Evolutionary conservation across 2,329 filamentous ascomycete species (phyloP).

Genomic region (Aspergillus sp.): DNA sequence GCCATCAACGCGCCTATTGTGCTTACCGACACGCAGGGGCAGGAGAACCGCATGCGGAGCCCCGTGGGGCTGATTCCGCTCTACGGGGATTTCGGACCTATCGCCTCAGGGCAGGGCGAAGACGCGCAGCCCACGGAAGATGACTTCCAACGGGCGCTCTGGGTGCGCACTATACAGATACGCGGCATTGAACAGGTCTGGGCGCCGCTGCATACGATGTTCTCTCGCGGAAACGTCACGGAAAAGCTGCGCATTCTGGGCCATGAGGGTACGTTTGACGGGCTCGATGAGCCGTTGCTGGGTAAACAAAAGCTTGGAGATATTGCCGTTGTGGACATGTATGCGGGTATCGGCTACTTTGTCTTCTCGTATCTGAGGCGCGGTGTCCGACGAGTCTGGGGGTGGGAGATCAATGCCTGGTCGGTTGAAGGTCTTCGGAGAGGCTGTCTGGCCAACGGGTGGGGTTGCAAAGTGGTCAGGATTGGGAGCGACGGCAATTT

Average conservation of each 20-base stretch:
- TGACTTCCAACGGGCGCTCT: slow-evolving; percentile 70
- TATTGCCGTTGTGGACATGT: slow-evolving; percentile 67
- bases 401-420: slow-evolving; percentile 91
- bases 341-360: slow-evolving; percentile 93
- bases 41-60: slow-evolving; percentile 70
- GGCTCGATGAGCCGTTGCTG: slow-evolving; percentile 27
- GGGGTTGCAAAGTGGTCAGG: slow-evolving; percentile 58
- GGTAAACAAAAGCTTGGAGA: slow-evolving; percentile 21
- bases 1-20: slow-evolving; percentile 60
- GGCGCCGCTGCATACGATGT: slow-evolving; percentile 92
- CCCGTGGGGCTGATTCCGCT: slow-evolving; percentile 70
- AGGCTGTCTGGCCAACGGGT: slow-evolving; percentile 70
- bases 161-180: slow-evolving; percentile 76
- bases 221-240: slow-evolving; percentile 82
- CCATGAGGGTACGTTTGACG: slow-evolving; percentile 37
- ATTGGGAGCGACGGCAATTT: slow-evolving; percentile 36
- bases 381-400: slow-evolving; percentile 68
- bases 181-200: slow-evolving; percentile 76
- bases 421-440: slow-evolving; percentile 78
- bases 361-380: slow-evolving; percentile 76
- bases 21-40: slow-evolving; percentile 24
- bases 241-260: slow-evolving; percentile 77
- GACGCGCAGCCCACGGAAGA: slow-evolving; percentile 29
- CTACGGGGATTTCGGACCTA: slow-evolving; percentile 70
- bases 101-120: slow-evolving; percentile 18